These are phyloP conservation scores for Acacia pycnantha DNA, from an alignment of 331 rosid species.

Conservation along the genomic window DNA sequence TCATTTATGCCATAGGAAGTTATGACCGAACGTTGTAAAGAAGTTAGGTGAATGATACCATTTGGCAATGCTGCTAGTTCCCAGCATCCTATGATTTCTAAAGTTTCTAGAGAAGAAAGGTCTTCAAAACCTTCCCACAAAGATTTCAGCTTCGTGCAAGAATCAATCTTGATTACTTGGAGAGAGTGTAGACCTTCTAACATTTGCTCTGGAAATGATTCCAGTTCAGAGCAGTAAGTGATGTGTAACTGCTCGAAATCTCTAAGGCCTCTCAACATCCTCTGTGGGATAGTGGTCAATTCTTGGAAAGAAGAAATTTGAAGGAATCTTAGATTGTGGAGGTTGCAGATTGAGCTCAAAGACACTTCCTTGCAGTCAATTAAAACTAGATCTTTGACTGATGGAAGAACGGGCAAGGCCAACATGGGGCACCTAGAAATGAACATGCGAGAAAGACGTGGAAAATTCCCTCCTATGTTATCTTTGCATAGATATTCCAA, in stretches of 20 bases:
- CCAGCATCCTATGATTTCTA: background rate
- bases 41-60: slow-evolving; percentile 10
- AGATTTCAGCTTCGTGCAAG: background rate
- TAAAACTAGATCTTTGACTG: background rate
- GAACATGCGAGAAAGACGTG: background rate
- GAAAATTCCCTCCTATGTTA: background rate
- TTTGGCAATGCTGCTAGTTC: background rate
- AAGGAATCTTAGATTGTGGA: background rate
- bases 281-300: background rate
- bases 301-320: slow-evolving; percentile 3
- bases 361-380: slow-evolving; percentile 2
- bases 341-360: background rate
- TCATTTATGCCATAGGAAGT: background rate
- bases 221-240: background rate
- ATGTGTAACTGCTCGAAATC: slow-evolving; percentile 1
- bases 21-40: slow-evolving; percentile 4
- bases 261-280: slow-evolving; percentile 9
- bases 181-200: background rate
- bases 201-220: slow-evolving; percentile 8
- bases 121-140: slow-evolving; percentile 2
- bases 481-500: slow-evolving; percentile 11
- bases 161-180: background rate
- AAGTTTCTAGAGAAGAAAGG: slow-evolving; percentile 1
- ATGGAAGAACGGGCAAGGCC: slow-evolving; percentile 9
- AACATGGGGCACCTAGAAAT: slow-evolving; percentile 10